Evolutionary conservation across 2,329 filamentous ascomycete species (phyloP), one percentile per base, ranked within the genome.

Genomic region (Davidsoniella australis): DNA sequence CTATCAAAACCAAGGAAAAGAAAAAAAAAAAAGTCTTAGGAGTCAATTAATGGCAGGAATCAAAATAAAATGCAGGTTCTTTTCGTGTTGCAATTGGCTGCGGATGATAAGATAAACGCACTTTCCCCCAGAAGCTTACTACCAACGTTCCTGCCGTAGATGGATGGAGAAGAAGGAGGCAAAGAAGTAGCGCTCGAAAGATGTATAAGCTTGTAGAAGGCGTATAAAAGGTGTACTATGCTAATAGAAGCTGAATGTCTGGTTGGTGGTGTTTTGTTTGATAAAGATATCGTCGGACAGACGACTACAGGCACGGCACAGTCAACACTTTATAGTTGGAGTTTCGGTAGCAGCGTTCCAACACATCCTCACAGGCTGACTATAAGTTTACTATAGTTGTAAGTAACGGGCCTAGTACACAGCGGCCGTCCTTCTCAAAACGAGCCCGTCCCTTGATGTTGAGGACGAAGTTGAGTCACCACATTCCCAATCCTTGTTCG

Each of bases 101-200:
- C 39, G 29, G 16, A 16, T 41, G 41, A 52, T 48, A 52, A 52
- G 50, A 52, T 52, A 52, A 44, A 45, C 9, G 41, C 36, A 45
- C 24, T 16, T 47, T 45, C 33, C 37, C 24, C n/a, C 39, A 36
- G 26, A 20, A 20, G 17, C 26, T 48, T 45, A 41, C 44, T 45
- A 26, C 47, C 44, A 20, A 17, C 41, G 41, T 26, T 43, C 10
- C 33, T 37, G n/a, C 20, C 17, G 40, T 39, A 23, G 29, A 18
- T 5, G 29, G 16, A 23, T 17, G 14, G 16, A 14, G 40, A 12
- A n/a, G 12, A 42, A 42, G 20, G 9, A 23, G 16, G 41, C 41
- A 17, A 42, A 44, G 16, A 33, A 3, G 10, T 12, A 12, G 26
- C 26, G 8, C 5, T 33, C 26, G 10, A 33, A 20, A 9, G 26